Base-by-base conservation (phyloP, 192 early-diverging fungal genomes). In the Coemansia sp. region DNA sequence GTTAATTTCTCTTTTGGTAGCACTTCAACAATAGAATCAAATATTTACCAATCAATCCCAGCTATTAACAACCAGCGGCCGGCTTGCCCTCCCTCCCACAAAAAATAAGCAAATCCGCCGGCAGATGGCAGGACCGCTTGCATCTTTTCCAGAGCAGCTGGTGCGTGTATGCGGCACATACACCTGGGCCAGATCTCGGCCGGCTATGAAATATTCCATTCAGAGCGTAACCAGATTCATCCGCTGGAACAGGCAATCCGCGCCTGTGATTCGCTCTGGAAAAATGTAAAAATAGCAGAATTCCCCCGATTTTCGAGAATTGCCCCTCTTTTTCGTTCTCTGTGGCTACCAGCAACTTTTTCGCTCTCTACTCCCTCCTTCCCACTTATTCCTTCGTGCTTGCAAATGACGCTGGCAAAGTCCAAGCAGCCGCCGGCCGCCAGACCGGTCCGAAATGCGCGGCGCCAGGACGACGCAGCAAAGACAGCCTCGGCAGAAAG, bases 341-440 rank as follows among this genome's bases (percentile, higher is more conserved):
- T 5, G 12, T 21, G 15, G 11, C 15, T 39, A 17, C 17, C 15
- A 39, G 15, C 38, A 39, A 41, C 19, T 46, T 46, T 46, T 46
- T 46, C 27, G 17, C 25, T 28, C 15, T 36, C 11, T 21, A 7
- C 3, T 7, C 38, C n/a, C 38, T 39, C 38, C 31, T 10, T 50
- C 5, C 17, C 26, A 20, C 17, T 41, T 32, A 19, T 50, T 20
- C 6, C 22, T 22, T 50, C 7, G 8, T 19, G 17, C 0, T 14
- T 19, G 38, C 48, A 26, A 43, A 69, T 58, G 60, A 49, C 59
- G 8, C 53, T 69, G 42, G 22, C 55, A 53, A 70, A 70, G 44
- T 34, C 51, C 58, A 70, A 48, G 46, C 43, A 45, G 40, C 35
- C 51, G 25, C 45, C 30, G 41, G 11, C 29, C 27, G 30, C 29